These are phyloP conservation scores for Elongisporangium senticosum DNA, from an alignment of 352 stramenopile species.

Conservation along the genomic window DNA sequence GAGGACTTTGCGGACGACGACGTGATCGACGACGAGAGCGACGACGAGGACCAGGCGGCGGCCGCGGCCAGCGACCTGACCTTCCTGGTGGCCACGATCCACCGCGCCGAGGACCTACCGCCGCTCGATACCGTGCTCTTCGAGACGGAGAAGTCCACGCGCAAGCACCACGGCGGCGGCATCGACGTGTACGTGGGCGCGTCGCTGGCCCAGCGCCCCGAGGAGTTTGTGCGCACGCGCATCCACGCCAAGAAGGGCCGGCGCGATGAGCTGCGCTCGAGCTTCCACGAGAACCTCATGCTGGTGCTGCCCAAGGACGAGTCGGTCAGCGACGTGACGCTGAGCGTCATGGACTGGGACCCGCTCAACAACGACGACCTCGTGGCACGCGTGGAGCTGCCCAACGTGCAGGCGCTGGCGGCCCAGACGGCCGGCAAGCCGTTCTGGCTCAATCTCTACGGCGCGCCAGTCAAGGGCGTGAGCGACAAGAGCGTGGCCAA, in stretches of 20 bases:
- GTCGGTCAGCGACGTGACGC: conserved; percentile 15
- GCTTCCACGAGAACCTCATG: conserved; percentile 69
- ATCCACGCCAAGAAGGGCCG: conserved; percentile 59
- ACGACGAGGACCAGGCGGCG: conserved; percentile 17
- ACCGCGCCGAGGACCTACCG: conserved; percentile 54
- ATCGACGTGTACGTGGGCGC: conserved; percentile 67
- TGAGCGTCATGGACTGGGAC: conserved; percentile 72
- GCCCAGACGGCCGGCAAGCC: conserved; percentile 24
- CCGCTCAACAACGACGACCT: conserved; percentile 58
- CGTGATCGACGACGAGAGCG: conserved; percentile 29
- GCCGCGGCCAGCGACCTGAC: conserved; percentile 31
- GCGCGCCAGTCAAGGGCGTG: conserved; percentile 44
- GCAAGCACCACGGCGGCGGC: conserved; percentile 39
- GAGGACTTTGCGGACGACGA: conserved; percentile 34
- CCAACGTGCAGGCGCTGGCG: conserved; percentile 28
- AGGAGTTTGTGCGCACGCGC: conserved; percentile 52
- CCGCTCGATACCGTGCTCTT: conserved; percentile 56
- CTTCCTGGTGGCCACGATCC: conserved; percentile 55
- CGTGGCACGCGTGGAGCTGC: conserved; percentile 43
- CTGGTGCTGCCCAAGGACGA: conserved; percentile 27
- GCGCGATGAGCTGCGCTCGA: conserved; percentile 47
- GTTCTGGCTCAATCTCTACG: conserved; percentile 77
- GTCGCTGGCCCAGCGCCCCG: conserved; percentile 19
- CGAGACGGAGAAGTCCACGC: conserved; percentile 29
- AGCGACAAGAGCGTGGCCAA: conserved; percentile 33